A percentile compares a stretch with the other conserved stretches of the same genome.
Evolutionary conservation across 2,329 filamentous ascomycete genomes (phyloP).

Genomic region (Apiospora kogelbergensis): DNA sequence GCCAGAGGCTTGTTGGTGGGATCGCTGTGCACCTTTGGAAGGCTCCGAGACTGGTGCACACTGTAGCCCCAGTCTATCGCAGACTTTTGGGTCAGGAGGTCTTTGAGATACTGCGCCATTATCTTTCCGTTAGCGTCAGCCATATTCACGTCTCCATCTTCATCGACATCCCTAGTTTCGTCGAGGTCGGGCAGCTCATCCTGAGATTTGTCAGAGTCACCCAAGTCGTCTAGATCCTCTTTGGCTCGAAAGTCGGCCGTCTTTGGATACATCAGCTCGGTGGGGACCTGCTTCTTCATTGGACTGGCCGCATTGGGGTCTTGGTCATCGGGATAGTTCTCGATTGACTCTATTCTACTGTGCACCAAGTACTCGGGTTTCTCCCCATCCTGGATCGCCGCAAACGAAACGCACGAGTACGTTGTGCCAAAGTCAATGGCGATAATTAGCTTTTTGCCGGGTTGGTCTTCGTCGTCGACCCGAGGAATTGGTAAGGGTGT

Average conservation of each 20-base stretch:
- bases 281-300: constrained; percentile 18
- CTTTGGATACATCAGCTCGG: constrained; percentile 18
- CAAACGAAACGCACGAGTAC: constrained; percentile 18
- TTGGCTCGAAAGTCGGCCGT: neutral
- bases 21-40: neutral
- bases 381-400: constrained; percentile 6
- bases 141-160: neutral
- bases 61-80: neutral
- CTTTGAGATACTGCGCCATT: neutral
- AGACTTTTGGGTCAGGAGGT: neutral
- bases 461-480: neutral
- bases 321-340: constrained; percentile 15
- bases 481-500: neutral
- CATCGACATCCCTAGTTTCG: neutral
- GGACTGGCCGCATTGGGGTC: constrained; percentile 11
- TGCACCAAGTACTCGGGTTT: neutral
- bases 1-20: neutral
- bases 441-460: constrained; percentile 14
- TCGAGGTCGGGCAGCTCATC: neutral
- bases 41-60: neutral
- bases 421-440: constrained; percentile 20
- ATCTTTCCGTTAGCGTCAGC: neutral
- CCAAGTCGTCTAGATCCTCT: neutral
- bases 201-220: neutral
- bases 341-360: constrained; percentile 14